These are phyloP conservation scores for Nepenthes gracilis DNA, from an alignment of 148 eudicot genomes.

Conservation along the genomic window DNA sequence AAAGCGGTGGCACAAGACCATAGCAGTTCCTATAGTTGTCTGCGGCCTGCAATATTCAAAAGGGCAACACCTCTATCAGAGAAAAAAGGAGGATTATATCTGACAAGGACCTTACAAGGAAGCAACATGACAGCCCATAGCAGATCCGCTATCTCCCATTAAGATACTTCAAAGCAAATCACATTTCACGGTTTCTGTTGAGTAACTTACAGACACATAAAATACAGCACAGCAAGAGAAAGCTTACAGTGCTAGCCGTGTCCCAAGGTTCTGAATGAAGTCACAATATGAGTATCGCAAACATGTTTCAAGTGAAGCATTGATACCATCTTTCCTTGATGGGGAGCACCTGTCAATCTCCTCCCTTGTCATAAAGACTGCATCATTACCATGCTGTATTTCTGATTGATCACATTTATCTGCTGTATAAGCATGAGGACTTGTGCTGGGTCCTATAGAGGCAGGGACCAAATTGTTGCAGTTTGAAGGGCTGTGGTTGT, in stretches of 20 bases:
- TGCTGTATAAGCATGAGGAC: constrained; percentile 16
- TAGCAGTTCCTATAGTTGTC: constrained; percentile 86
- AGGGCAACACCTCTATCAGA: constrained; percentile 2
- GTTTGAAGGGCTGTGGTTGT: constrained; percentile 10
- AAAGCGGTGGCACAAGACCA: constrained; percentile 97
- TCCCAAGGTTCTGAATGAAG: constrained; percentile 81
- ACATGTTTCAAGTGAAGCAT: constrained; percentile 54
- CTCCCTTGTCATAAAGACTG: constrained; percentile 62
- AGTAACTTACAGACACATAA: no score
- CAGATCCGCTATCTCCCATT: not conserved
- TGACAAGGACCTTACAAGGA: no score
- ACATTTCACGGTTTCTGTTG: not conserved
- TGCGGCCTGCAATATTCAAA: constrained; percentile 66
- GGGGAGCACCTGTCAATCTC: constrained; percentile 89
- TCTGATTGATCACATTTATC: constrained; percentile 59
- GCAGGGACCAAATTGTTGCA: constrained; percentile 15
- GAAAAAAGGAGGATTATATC: no score
- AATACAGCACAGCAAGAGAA: not conserved
- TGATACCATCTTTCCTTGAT: constrained; percentile 96
- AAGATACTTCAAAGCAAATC: no score
- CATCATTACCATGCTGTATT: constrained; percentile 47
- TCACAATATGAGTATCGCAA: constrained; percentile 88
- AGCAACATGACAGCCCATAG: no score
- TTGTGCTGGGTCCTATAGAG: constrained; percentile 26
- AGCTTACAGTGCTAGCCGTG: constrained; percentile 73